Evolutionary conservation across 139 green algal species (phyloP).

Genomic region (Pleodorina starrii): DNA sequence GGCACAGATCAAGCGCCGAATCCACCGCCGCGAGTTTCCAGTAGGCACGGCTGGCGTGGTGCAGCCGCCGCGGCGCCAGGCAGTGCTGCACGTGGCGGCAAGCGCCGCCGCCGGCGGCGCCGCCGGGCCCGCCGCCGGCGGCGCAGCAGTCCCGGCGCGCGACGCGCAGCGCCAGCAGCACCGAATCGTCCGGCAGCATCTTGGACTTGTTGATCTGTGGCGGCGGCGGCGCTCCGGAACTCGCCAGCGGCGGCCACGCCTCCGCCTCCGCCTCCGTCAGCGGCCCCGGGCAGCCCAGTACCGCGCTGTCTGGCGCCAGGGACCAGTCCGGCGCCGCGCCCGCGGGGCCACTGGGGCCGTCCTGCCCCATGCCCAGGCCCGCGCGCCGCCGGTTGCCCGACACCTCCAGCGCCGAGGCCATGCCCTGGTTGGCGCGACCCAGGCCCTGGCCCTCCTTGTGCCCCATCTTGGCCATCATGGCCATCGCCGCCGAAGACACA

Average conservation of each 20-base stretch:
- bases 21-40: constrained; percentile 65
- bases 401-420: constrained; percentile 14
- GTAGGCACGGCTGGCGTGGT: constrained; percentile 23
- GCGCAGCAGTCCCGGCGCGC: not conserved
- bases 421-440: constrained; percentile 53
- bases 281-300: constrained; percentile 27
- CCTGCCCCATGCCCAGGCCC: constrained; percentile 20
- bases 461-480: constrained; percentile 58
- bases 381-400: constrained; percentile 8
- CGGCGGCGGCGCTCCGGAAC: not conserved
- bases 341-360: not conserved
- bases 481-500: constrained; percentile 23
- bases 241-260: not conserved
- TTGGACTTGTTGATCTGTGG: constrained; percentile 46
- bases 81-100: not conserved
- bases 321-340: not conserved
- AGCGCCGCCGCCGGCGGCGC: not conserved
- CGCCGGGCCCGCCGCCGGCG: not conserved
- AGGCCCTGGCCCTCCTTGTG: constrained; percentile 51
- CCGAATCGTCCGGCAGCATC: constrained; percentile 33
- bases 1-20: constrained; percentile 46
- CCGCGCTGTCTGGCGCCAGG: constrained; percentile 29
- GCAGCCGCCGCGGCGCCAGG: constrained; percentile 7
- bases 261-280: constrained; percentile 32
- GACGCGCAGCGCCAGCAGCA: constrained; percentile 42